These are phyloP conservation scores for Catharanthus roseus DNA, from an alignment of 257 asterid genomes.

Conservation along the genomic window DNA sequence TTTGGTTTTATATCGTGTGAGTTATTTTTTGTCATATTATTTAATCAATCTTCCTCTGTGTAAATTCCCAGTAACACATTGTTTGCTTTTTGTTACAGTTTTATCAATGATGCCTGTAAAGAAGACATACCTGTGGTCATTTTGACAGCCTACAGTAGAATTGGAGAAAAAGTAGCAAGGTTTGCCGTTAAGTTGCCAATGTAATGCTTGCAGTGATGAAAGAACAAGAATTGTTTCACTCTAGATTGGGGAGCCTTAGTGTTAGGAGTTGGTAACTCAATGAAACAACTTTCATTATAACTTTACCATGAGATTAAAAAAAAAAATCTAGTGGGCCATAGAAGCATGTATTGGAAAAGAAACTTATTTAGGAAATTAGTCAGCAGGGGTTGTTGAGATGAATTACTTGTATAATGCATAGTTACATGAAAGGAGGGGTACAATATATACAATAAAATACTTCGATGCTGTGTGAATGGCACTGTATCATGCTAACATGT, in stretches of 20 bases:
- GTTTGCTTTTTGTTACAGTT: constrained; percentile 40
- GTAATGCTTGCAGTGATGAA: not conserved
- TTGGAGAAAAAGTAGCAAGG: constrained; percentile 85
- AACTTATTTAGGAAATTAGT: not conserved
- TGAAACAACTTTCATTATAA: not conserved
- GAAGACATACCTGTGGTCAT: constrained; percentile 62
- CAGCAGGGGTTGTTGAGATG: not conserved
- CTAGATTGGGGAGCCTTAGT: not conserved
- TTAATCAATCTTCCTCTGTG: not conserved
- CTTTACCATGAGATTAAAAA: not conserved
- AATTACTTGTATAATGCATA: not conserved
- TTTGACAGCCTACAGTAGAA: constrained; percentile 53
- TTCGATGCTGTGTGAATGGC: not conserved
- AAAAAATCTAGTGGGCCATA: not conserved
- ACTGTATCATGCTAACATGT: not conserved
- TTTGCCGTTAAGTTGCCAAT: constrained; percentile 37
- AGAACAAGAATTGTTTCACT: too few species aligned
- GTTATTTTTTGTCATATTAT: not conserved
- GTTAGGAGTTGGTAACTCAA: not conserved
- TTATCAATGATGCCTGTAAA: constrained; percentile 62
- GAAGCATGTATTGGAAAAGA: not conserved
- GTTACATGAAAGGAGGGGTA: not conserved
- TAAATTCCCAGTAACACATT: not conserved
- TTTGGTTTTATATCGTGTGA: not conserved
- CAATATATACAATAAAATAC: too few species aligned